Percentiles rank a stretch among this genome's conserved stretches.
Conservation (phyloP, 345 rosid genomes). For the Physaria fendleri region DNA sequence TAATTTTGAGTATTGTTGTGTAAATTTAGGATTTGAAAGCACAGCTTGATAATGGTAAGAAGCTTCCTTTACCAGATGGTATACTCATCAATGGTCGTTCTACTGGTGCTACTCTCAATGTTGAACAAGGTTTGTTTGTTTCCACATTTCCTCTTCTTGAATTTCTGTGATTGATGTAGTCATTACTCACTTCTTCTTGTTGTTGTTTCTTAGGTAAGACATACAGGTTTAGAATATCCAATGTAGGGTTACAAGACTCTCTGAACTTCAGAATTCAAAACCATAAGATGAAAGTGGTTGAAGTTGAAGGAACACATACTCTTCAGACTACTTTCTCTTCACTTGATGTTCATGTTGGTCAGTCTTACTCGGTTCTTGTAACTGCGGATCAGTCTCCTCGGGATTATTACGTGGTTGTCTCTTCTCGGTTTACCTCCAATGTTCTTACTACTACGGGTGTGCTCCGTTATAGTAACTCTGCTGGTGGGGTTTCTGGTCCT, state of each 20-base stretch:
- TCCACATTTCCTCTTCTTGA: not conserved
- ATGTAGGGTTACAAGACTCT: slow-evolving; percentile 76
- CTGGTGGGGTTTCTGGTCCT: slow-evolving; percentile 66
- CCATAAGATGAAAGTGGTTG: slow-evolving; percentile 73
- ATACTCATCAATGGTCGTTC: slow-evolving; percentile 92
- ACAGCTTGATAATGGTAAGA: slow-evolving; percentile 53
- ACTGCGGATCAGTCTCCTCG: slow-evolving; percentile 85
- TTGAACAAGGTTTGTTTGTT: slow-evolving; percentile 83
- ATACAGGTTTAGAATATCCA: slow-evolving; percentile 86
- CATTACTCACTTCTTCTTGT: not conserved
- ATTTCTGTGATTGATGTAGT: not conserved
- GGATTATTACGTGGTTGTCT: slow-evolving; percentile 79
- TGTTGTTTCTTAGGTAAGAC: slow-evolving; percentile 39
- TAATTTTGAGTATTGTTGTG: not conserved
- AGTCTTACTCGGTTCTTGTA: slow-evolving; percentile 70
- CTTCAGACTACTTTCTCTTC: slow-evolving; percentile 80
- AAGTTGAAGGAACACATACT: slow-evolving; percentile 91
- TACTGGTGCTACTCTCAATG: slow-evolving; percentile 54
- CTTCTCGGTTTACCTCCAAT: slow-evolving; percentile 58
- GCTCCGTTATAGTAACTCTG: slow-evolving; percentile 76
- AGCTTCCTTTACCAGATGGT: slow-evolving; percentile 78
- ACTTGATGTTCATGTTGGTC: slow-evolving; percentile 86
- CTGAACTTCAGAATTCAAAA: slow-evolving; percentile 91
- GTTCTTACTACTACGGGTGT: slow-evolving; percentile 67
- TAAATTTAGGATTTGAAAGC: slow-evolving; percentile 47